These are phyloP conservation scores for Hygrocybe coccinea DNA, from an alignment of 768 basidiomycete genomes.

Conservation along the genomic window DNA sequence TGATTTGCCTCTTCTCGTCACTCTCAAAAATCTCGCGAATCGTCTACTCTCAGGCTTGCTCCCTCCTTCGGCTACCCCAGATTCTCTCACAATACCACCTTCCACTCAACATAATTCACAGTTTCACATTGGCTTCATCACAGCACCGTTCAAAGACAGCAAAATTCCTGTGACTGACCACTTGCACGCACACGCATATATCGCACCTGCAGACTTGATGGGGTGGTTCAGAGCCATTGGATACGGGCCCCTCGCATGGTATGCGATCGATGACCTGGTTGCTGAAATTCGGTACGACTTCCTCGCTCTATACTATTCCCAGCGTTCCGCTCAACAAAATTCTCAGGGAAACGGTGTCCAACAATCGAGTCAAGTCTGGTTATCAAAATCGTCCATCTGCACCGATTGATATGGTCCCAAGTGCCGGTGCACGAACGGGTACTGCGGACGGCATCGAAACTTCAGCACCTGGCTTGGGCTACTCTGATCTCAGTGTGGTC, in stretches of 20 bases:
- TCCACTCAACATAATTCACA: slow-evolving; percentile 33
- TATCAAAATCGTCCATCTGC: slow-evolving; percentile 51
- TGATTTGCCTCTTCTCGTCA: slow-evolving; percentile 67
- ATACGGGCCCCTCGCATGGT: slow-evolving; percentile 69
- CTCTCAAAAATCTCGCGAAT: slow-evolving; percentile 52
- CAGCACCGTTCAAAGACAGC: slow-evolving; percentile 69
- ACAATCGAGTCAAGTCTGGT: slow-evolving; percentile 81
- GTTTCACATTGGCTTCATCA: slow-evolving; percentile 73
- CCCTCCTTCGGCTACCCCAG: slow-evolving; percentile 30
- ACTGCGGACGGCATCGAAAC: slow-evolving; percentile 62
- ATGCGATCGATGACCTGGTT: slow-evolving; percentile 70
- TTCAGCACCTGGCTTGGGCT: slow-evolving; percentile 46
- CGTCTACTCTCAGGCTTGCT: slow-evolving; percentile 50
- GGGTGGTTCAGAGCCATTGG: slow-evolving; percentile 72
- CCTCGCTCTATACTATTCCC: slow-evolving; percentile 1
- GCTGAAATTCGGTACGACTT: slow-evolving; percentile 68
- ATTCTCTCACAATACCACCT: slow-evolving; percentile 9
- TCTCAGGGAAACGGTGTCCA: slow-evolving; percentile 69
- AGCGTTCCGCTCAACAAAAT: slow-evolving; percentile 5
- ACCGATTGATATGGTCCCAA: slow-evolving; percentile 70
- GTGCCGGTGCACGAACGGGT: slow-evolving; percentile 63
- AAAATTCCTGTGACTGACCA: slow-evolving; percentile 79
- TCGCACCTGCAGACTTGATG: slow-evolving; percentile 56
- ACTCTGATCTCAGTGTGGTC: slow-evolving; percentile 35
- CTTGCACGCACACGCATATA: slow-evolving; percentile 71